A percentile compares a stretch with the other conserved stretches of the same genome.
phyloP scores from a whole-genome alignment of 1,284 basidiomycete genomes.

The Cutaneotrichosporon spelunceum region DNA sequence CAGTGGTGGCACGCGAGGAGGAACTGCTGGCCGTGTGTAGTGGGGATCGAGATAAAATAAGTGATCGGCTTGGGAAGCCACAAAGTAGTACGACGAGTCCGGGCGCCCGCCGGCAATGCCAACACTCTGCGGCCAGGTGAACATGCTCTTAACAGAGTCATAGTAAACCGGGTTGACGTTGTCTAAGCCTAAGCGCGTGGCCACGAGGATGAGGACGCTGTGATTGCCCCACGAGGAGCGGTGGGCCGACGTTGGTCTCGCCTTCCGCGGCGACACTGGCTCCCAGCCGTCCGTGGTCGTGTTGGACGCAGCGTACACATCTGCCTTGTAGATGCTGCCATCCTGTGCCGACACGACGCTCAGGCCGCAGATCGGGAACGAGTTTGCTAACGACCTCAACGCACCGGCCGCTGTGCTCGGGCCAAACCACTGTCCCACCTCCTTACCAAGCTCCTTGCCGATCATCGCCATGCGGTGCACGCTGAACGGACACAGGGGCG shows the following conservation, averaged over 20 bases:
- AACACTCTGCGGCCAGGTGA: conserved; percentile 90
- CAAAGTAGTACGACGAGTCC: conserved; percentile 94
- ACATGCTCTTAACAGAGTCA: conserved; percentile 86
- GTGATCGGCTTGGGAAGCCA: conserved; percentile 82
- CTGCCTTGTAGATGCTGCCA: conserved; percentile 76
- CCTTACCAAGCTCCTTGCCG: conserved; percentile 90
- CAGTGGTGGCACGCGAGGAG: conserved; percentile 63
- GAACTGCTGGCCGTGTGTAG: conserved; percentile 75
- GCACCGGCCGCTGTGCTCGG: conserved; percentile 95
- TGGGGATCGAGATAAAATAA: conserved; percentile 97
- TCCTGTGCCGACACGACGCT: conserved; percentile 81
- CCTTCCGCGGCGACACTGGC: background rate
- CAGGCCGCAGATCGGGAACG: conserved; percentile 75
- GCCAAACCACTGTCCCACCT: conserved; percentile 97
- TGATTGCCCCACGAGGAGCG: conserved; percentile 66
- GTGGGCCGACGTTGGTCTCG: conserved; percentile 19
- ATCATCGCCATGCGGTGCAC: conserved; percentile 94
- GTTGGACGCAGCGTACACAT: conserved; percentile 77
- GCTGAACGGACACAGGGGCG: conserved; percentile 83
- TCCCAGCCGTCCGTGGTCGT: conserved; percentile 46
- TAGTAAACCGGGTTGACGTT: conserved; percentile 94
- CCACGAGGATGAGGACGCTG: conserved; percentile 82
- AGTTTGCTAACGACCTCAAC: conserved; percentile 78
- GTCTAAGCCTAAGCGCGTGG: conserved; percentile 81
- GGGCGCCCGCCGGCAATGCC: conserved; percentile 95